Percentiles rank a stretch among this genome's conserved stretches.
phyloP scores from a whole-genome alignment of 2,329 filamentous ascomycete genomes.

The Pezicula carpinea region DNA sequence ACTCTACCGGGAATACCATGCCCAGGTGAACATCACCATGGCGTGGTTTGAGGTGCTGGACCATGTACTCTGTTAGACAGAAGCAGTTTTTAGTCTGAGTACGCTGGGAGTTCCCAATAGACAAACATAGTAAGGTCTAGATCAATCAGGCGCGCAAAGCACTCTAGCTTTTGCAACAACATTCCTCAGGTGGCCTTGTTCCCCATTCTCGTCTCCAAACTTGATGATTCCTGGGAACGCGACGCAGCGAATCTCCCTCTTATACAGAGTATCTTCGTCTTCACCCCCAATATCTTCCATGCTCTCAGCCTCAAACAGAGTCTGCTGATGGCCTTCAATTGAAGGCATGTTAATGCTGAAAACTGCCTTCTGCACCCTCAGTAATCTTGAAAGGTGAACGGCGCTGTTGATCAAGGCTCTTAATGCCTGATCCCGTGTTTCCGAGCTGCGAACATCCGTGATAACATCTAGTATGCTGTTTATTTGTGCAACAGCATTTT shows the following conservation, averaged over 20 bases:
- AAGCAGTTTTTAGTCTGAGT: neutral
- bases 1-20: too few relatives aligned
- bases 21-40: too few relatives aligned
- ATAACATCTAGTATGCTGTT: conserved; percentile 47
- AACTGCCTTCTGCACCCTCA: conserved; percentile 54
- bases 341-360: conserved; percentile 54
- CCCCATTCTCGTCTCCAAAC: conserved; percentile 59
- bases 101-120: neutral
- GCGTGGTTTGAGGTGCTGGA: too few relatives aligned
- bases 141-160: conserved; percentile 40
- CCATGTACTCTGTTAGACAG: neutral
- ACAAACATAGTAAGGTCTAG: too few relatives aligned
- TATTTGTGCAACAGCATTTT: conserved; percentile 40
- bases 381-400: conserved; percentile 50
- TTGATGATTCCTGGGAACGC: conserved; percentile 63
- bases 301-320: conserved; percentile 49
- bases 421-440: conserved; percentile 48
- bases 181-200: conserved; percentile 55
- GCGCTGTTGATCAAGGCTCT: conserved; percentile 46
- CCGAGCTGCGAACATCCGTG: conserved; percentile 24
- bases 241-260: conserved; percentile 54
- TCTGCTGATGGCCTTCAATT: conserved; percentile 42
- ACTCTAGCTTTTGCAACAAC: conserved; percentile 64
- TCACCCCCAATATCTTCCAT: conserved; percentile 65
- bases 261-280: conserved; percentile 49